A percentile compares a stretch with the other conserved stretches of the same genome.
phyloP scores from a whole-genome alignment of 2,329 filamentous ascomycete genomes.

The Penicillium griseofulvum region DNA sequence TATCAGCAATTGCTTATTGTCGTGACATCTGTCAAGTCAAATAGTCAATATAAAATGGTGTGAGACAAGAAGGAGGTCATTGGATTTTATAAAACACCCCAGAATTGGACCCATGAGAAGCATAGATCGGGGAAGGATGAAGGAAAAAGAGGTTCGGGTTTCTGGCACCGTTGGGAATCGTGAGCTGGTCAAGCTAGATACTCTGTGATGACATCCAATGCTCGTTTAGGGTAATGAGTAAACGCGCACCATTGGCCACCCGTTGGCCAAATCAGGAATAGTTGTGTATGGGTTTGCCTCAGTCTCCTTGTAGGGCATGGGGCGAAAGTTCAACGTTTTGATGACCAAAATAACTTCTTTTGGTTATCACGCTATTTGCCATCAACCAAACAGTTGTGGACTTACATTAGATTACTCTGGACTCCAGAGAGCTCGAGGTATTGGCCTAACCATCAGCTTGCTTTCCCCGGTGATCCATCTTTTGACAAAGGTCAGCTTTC shows the following conservation, averaged over 20 bases:
- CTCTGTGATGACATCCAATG: slow-evolving; percentile 16
- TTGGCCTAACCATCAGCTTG: slow-evolving; percentile 12
- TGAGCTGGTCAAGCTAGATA: slow-evolving; percentile 8
- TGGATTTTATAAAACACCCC: slow-evolving; percentile 14
- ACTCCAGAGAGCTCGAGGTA: neutral
- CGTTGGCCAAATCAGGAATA: slow-evolving; percentile 3
- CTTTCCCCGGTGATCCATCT: slow-evolving; percentile 11
- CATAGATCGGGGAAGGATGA: slow-evolving; percentile 1
- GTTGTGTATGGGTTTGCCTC: slow-evolving; percentile 6
- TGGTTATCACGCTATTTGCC: slow-evolving; percentile 17
- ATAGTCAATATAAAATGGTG: neutral
- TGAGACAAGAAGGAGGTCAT: slow-evolving; percentile 4
- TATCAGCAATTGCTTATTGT: neutral
- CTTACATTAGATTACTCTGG: slow-evolving; percentile 12
- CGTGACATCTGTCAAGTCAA: neutral
- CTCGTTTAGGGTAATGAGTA: slow-evolving; percentile 3
- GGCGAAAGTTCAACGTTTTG: slow-evolving; percentile 18
- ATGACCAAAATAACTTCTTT: slow-evolving; percentile 2
- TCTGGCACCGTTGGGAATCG: slow-evolving; percentile 3
- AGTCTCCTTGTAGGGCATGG: slow-evolving; percentile 7
- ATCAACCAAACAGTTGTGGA: slow-evolving; percentile 9
- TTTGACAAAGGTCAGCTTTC: slow-evolving; percentile 9
- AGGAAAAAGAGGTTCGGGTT: neutral
- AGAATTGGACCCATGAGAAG: slow-evolving; percentile 9
- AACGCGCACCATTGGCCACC: slow-evolving; percentile 17